Conservation (phyloP, 305 asterid genomes). For the Ilex paraguariensis region DNA sequence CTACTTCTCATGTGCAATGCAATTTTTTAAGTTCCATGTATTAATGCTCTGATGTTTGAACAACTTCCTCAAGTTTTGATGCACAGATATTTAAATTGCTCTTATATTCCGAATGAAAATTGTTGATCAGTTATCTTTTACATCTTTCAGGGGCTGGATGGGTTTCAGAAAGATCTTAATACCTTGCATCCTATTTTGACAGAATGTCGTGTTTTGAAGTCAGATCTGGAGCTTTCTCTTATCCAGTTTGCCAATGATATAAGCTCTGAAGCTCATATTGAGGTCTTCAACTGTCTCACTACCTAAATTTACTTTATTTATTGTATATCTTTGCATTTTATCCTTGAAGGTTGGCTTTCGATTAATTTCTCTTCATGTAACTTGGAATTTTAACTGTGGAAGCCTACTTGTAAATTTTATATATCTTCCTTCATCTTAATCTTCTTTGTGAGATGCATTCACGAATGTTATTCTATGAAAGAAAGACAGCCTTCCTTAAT, state of each 20-base stretch:
- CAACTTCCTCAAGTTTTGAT: neutral
- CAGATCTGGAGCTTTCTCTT: slow-evolving; percentile 65
- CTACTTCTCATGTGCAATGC: no score
- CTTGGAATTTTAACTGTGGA: no score
- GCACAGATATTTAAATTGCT: neutral
- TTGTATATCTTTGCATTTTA: neutral
- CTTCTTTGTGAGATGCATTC: no score
- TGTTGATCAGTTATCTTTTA: slow-evolving; percentile 7
- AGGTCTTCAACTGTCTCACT: slow-evolving; percentile 41
- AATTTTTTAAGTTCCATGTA: no score
- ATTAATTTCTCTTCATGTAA: no score
- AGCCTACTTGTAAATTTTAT: no score
- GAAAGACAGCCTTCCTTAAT: no score
- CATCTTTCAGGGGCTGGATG: slow-evolving; percentile 67
- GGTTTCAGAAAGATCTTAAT: slow-evolving; percentile 56
- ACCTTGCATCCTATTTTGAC: slow-evolving; percentile 85
- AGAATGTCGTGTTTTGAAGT: slow-evolving; percentile 89
- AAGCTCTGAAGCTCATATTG: slow-evolving; percentile 98
- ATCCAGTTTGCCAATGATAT: slow-evolving; percentile 96
- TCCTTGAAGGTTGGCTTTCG: neutral
- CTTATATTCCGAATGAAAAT: neutral
- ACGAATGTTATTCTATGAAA: no score
- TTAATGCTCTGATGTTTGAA: no score
- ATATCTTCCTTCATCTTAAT: no score
- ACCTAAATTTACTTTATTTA: neutral